A percentile compares a stretch with the other conserved stretches of the same genome.
phyloP scores from a whole-genome alignment of 225 moss, liverwort and hornwort species.

The Physcomitrellopsis africana region DNA sequence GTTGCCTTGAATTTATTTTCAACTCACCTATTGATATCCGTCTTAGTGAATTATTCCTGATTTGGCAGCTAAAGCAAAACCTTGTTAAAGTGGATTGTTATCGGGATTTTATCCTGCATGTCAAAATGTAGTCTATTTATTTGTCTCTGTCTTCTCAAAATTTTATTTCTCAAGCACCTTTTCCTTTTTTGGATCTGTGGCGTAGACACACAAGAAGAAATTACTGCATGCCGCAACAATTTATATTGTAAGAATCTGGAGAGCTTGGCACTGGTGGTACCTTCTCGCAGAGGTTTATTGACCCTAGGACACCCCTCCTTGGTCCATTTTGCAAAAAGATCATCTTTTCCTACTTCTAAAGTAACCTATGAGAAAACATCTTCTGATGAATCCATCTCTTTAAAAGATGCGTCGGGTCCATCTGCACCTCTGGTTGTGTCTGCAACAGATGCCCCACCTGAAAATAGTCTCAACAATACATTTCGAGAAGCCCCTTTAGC shows the following conservation, averaged over 20 bases:
- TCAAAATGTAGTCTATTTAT: background rate
- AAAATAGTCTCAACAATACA: conserved; percentile 14
- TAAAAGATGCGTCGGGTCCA: conserved; percentile 19
- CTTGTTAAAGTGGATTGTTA: background rate
- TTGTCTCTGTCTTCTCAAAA: background rate
- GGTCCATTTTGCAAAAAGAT: conserved; percentile 42
- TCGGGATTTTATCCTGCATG: background rate
- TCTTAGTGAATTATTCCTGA: no score
- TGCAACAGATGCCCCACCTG: conserved; percentile 24
- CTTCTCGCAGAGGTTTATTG: conserved; percentile 37
- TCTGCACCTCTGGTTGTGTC: conserved; percentile 28
- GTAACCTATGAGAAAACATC: conserved; percentile 21
- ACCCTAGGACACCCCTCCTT: conserved; percentile 19
- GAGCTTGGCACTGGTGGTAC: conserved; percentile 25
- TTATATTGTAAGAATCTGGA: conserved; percentile 28
- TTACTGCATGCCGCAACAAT: conserved; percentile 10
- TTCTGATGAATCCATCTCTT: conserved; percentile 25
- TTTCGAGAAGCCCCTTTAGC: conserved; percentile 26
- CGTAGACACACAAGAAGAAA: conserved; percentile 39
- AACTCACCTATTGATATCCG: background rate
- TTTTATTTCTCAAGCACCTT: conserved; percentile 16
- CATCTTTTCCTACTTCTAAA: background rate
- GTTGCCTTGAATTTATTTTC: background rate
- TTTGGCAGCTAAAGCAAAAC: background rate
- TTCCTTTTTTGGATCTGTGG: background rate